Evolutionary conservation across 1,139 yeast genomes (phyloP).

Genomic region (Debaryomyces udenii): DNA sequence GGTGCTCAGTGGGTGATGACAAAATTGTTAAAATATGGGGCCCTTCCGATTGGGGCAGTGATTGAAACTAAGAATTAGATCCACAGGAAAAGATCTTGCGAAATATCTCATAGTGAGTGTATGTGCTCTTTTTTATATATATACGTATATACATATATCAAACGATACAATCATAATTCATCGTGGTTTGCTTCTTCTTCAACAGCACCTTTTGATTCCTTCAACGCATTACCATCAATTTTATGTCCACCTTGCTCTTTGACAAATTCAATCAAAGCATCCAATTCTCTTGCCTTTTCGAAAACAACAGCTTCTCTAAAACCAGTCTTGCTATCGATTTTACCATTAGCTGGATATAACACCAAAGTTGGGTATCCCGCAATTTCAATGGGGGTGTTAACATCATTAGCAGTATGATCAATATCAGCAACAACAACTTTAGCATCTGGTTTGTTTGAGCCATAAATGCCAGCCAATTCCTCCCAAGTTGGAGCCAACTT

Average conservation of each 20-base stretch:
- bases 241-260: constrained; percentile 62
- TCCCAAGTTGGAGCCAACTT: constrained; percentile 91
- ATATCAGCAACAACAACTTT: constrained; percentile 80
- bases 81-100: background rate
- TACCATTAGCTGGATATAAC: constrained; percentile 87
- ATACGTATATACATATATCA: constrained; percentile 6
- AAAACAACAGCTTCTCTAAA: constrained; percentile 67
- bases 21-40: constrained; percentile 70
- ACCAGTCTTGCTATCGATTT: constrained; percentile 58
- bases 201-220: constrained; percentile 31
- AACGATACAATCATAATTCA: constrained; percentile 36
- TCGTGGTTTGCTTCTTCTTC: constrained; percentile 43
- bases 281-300: constrained; percentile 75
- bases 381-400: constrained; percentile 65
- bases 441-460: constrained; percentile 46
- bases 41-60: constrained; percentile 22
- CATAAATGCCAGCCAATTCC: constrained; percentile 74
- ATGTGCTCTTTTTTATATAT: constrained; percentile 6
- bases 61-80: constrained; percentile 1
- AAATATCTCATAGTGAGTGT: background rate
- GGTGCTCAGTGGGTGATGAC: constrained; percentile 90
- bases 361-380: constrained; percentile 93
- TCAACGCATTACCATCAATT: constrained; percentile 51
- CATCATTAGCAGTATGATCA: constrained; percentile 90
- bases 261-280: constrained; percentile 69